phyloP scores from a whole-genome alignment of 768 basidiomycete species.

The Suillus fuscotomentosus region DNA sequence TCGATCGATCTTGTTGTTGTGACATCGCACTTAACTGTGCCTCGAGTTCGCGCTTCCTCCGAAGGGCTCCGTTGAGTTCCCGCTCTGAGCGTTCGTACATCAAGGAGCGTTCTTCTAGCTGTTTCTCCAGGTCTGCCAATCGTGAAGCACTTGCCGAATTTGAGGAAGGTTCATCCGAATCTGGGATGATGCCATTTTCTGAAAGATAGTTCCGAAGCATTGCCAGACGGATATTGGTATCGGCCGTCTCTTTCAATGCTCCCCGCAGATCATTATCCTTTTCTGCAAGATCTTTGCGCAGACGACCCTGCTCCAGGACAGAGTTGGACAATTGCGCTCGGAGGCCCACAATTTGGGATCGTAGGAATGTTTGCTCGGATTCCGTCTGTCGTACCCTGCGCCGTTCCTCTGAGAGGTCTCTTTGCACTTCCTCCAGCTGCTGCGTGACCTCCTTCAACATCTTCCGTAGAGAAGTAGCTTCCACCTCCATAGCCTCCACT shows the following conservation, averaged over 20 bases:
- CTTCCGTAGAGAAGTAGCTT: constrained; percentile 70
- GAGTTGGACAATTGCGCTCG: constrained; percentile 71
- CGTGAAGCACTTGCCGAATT: constrained; percentile 37
- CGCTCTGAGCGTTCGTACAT: constrained; percentile 74
- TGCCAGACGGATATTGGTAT: constrained; percentile 68
- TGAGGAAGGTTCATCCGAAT: constrained; percentile 64
- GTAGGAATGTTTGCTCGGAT: constrained; percentile 58
- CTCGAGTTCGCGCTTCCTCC: constrained; percentile 74
- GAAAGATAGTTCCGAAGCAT: constrained; percentile 85
- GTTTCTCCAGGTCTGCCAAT: constrained; percentile 75
- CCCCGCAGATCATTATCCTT: constrained; percentile 67
- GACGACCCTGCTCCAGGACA: constrained; percentile 62
- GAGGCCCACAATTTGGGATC: constrained; percentile 72
- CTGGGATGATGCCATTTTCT: constrained; percentile 81
- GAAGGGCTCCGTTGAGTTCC: constrained; percentile 64
- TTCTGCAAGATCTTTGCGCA: constrained; percentile 66
- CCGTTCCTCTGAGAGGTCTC: constrained; percentile 65
- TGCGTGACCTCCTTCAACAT: constrained; percentile 79
- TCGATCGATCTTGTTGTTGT: constrained; percentile 63
- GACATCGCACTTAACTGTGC: constrained; percentile 63
- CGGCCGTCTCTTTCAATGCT: constrained; percentile 61
- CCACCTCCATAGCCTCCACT: constrained; percentile 74
- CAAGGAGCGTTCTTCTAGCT: constrained; percentile 70
- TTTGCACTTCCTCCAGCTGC: constrained; percentile 67
- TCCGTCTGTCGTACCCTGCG: constrained; percentile 63